Conservation (phyloP, 2,329 filamentous ascomycete species). For the Fusarium irregulare region DNA sequence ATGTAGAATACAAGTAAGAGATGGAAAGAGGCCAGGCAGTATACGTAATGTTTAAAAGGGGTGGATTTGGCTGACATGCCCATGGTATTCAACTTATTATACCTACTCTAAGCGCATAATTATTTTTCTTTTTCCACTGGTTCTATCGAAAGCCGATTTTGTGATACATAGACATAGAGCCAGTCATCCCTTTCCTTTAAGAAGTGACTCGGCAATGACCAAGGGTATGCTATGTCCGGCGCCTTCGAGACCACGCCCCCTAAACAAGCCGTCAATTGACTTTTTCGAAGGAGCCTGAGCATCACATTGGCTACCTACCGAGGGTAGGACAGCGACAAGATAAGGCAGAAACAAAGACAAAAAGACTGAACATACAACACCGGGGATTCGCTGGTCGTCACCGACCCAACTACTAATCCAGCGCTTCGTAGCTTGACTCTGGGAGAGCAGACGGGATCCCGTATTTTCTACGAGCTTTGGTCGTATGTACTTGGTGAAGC, state of each 20-base stretch:
- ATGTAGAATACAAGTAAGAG: slow-evolving; percentile 3
- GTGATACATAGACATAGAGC: not conserved
- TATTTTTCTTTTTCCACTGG: not conserved
- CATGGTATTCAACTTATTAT: not conserved
- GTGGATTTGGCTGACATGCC: slow-evolving; percentile 2
- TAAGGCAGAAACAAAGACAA: not conserved
- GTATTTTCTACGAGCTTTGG: slow-evolving; percentile 34
- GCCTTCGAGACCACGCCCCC: not conserved
- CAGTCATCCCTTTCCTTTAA: too few relatives aligned
- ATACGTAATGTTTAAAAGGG: slow-evolving; percentile 28
- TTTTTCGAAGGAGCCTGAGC: not conserved
- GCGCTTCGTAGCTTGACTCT: slow-evolving; percentile 35
- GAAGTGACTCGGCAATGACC: not conserved
- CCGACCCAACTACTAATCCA: slow-evolving; percentile 38
- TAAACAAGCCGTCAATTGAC: not conserved
- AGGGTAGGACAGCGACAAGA: not conserved
- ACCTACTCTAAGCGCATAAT: not conserved
- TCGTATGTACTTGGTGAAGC: not conserved
- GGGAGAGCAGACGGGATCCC: slow-evolving; percentile 37
- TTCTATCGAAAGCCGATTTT: not conserved
- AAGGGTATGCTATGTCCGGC: not conserved
- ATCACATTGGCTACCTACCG: not conserved
- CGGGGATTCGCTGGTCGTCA: slow-evolving; percentile 37
- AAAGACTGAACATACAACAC: slow-evolving; percentile 29
- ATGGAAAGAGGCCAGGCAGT: not conserved